Evolutionary conservation across 1,284 basidiomycete species (phyloP), one percentile per base, ranked within the genome.

Genomic region (Rhodotorula sp.): DNA sequence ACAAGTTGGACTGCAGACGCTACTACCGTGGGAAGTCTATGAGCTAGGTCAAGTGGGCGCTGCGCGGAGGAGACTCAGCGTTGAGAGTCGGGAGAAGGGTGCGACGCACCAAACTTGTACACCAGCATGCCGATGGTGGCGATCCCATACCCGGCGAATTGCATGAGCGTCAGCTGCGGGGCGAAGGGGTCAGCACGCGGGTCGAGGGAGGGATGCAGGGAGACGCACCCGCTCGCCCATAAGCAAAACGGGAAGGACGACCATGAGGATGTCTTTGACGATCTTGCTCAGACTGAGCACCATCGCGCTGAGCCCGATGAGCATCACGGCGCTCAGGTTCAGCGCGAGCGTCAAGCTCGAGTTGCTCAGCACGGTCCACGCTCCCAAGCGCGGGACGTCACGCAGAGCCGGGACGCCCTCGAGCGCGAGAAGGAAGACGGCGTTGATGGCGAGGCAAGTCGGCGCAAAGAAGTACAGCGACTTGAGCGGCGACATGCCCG

Each of bases 241-340:
- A 8, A 76, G 32, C 4, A 76, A 27, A 7, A 71, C 68, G 1
- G 73, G 69, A 2, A 64, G 67, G 19, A 67, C 66, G 29, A 76
- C 75, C 59, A 76, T 62, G 17, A 75, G 37, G 29, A 76, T 61
- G 54, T 76, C 75, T 51, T 76, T 76, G 61, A 77, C 67, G 59
- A 78, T 50, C 64, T 78, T 78, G 56, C 39, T 60, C 50, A 78
- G 60, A 9, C 64, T 64, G 10, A 76, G 64, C 13, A 76, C 68
- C 64, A 76, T 73, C 8, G 65, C 64, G 21, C 56, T 63, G 13
- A 78, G n/a, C 9, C 66, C 69, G 50, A 78, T 77, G 37, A 78
- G 69, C 55, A 71, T 70, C 48, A 76, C 67, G 21, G 74, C 66
- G 8, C 39, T 55, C 7, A 78, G 58, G 66, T 78, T 78, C 39